These are phyloP conservation scores for Pyrus communis DNA, from an alignment of 306 rosid genomes.

Conservation along the genomic window DNA sequence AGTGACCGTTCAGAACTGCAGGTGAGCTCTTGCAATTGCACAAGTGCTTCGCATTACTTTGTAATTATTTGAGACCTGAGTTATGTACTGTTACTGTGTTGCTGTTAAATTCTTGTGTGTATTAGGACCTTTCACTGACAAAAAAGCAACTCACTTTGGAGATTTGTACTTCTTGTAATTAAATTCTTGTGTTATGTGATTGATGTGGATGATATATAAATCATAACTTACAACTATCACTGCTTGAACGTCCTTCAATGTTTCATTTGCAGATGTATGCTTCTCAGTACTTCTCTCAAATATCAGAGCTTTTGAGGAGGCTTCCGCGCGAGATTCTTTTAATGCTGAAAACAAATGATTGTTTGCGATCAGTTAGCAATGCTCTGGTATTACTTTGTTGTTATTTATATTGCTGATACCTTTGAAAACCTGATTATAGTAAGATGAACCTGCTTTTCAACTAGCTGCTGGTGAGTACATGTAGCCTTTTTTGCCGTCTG, in stretches of 20 bases:
- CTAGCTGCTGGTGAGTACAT: not conserved
- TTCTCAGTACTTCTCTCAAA: slow-evolving; percentile 80
- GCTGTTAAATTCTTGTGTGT: not conserved
- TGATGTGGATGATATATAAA: slow-evolving; percentile 7
- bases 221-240: not conserved
- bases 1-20: slow-evolving; percentile 77
- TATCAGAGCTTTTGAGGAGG: slow-evolving; percentile 88
- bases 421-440: not conserved
- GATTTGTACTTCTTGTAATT: not conserved
- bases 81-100: not conserved
- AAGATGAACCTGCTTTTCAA: not conserved
- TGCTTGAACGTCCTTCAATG: slow-evolving; percentile 8
- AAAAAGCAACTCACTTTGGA: not conserved
- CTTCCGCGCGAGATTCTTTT: slow-evolving; percentile 85
- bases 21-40: slow-evolving; percentile 42
- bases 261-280: slow-evolving; percentile 75
- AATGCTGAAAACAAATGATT: slow-evolving; percentile 97
- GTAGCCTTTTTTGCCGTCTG: not conserved
- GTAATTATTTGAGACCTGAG: not conserved
- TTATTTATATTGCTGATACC: slow-evolving; percentile 4
- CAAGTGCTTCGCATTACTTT: not conserved
- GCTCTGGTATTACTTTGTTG: slow-evolving; percentile 51
- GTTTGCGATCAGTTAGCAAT: slow-evolving; percentile 84
- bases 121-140: not conserved
- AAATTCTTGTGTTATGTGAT: not conserved